Conservation (phyloP, 768 basidiomycete species). For the Amanita molliuscula region DNA sequence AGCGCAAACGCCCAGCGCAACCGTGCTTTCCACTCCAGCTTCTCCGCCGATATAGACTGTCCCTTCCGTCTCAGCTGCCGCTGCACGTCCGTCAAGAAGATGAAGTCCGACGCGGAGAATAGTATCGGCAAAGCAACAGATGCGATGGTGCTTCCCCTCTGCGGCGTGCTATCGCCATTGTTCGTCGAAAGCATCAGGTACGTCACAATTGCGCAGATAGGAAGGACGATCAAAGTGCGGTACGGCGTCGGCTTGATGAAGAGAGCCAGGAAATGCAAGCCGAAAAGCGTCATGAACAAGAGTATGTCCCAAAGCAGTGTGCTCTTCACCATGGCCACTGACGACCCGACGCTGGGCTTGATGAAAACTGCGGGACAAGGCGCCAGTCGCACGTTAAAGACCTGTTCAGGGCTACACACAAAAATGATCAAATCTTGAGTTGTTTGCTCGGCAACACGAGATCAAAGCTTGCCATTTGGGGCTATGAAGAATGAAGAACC, state of each 20-base stretch:
- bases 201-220: constrained; percentile 3
- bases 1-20: constrained; percentile 21
- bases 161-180: background rate
- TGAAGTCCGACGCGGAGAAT: constrained; percentile 8
- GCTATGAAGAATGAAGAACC: background rate
- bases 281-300: background rate
- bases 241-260: constrained; percentile 7
- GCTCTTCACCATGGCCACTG: background rate
- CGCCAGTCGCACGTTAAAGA: constrained; percentile 6
- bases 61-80: constrained; percentile 5
- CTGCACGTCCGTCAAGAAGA: constrained; percentile 10
- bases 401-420: constrained; percentile 3
- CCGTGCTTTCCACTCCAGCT: constrained; percentile 6
- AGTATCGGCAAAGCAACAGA: constrained; percentile 3
- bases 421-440: constrained; percentile 6
- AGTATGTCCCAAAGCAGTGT: background rate
- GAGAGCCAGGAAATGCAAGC: constrained; percentile 6
- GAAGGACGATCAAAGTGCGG: constrained; percentile 7
- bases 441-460: constrained; percentile 2
- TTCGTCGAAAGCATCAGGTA: constrained; percentile 6
- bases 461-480: constrained; percentile 6
- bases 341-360: background rate
- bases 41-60: background rate
- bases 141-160: constrained; percentile 6
- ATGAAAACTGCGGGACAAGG: constrained; percentile 1